Conservation (phyloP, 805 yeast species). For the Yamadazyma endophytica region DNA sequence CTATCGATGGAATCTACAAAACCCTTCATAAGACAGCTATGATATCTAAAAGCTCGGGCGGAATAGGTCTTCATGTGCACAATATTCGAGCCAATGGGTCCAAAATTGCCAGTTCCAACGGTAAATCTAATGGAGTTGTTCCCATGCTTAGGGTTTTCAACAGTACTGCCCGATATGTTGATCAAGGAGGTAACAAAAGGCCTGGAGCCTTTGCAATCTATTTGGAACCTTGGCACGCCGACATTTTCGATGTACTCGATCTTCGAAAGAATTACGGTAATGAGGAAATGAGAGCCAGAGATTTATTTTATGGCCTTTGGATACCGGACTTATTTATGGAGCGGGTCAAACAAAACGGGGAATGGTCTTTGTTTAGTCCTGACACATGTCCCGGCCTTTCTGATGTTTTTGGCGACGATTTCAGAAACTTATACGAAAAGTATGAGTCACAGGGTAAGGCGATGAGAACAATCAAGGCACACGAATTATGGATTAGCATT, state of each 20-base stretch:
- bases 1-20: constrained; percentile 91
- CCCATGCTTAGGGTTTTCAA: constrained; percentile 97
- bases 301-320: constrained; percentile 91
- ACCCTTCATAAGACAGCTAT: constrained; percentile 85
- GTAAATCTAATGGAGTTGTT: constrained; percentile 85
- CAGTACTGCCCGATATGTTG: constrained; percentile 94
- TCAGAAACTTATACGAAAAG: constrained; percentile 61
- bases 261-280: constrained; percentile 92
- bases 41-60: constrained; percentile 94
- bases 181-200: constrained; percentile 96
- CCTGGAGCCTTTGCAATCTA: constrained; percentile 97
- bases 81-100: constrained; percentile 86
- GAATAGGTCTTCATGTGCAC: constrained; percentile 86
- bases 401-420: constrained; percentile 83
- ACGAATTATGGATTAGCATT: constrained; percentile 85
- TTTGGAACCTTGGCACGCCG: constrained; percentile 97
- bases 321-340: constrained; percentile 92
- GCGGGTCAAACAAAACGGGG: constrained; percentile 71
- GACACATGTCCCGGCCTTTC: constrained; percentile 81
- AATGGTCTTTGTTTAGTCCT: constrained; percentile 91
- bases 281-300: constrained; percentile 91
- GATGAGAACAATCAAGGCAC: constrained; percentile 69
- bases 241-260: constrained; percentile 80
- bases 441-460: constrained; percentile 73
- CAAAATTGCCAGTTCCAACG: constrained; percentile 87